Evolutionary conservation across 352 stramenopile species (phyloP).

Genomic region (Pythium graminicola): DNA sequence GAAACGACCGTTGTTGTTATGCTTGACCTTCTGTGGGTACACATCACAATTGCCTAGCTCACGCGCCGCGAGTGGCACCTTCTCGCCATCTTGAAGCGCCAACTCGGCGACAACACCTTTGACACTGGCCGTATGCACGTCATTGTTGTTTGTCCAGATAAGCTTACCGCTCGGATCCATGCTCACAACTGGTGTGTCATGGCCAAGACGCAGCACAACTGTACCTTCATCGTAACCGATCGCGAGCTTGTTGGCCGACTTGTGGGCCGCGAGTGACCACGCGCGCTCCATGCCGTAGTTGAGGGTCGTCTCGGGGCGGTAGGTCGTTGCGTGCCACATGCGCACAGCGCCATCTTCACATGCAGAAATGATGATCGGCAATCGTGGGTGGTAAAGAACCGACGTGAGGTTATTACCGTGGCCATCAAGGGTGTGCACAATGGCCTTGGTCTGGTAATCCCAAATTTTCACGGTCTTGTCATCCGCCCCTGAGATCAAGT

Average conservation of each 20-base stretch:
- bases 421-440: constrained; percentile 97
- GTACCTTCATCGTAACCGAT: constrained; percentile 94
- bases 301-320: constrained; percentile 96
- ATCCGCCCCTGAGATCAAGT: constrained; percentile 96
- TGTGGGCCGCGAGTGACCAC: constrained; percentile 90
- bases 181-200: constrained; percentile 96
- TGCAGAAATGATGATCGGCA: constrained; percentile 97
- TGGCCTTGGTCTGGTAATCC: constrained; percentile 99
- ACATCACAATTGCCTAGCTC: constrained; percentile 97
- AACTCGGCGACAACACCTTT: constrained; percentile 83
- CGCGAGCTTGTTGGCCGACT: constrained; percentile 87
- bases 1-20: constrained; percentile 99
- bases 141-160: constrained; percentile 98
- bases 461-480: constrained; percentile 98
- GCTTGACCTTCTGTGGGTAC: constrained; percentile 95
- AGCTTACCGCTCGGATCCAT: constrained; percentile 98
- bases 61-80: constrained; percentile 68
- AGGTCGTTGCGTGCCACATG: constrained; percentile 93
- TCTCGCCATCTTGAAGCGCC: constrained; percentile 84
- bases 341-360: constrained; percentile 96
- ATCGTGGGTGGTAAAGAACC: constrained; percentile 97
- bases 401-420: constrained; percentile 98
- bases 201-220: constrained; percentile 96
- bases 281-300: constrained; percentile 99
- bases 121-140: constrained; percentile 94